Evolutionary conservation across 371 early-diverging fungal species (phyloP), one percentile per base, ranked within the genome.

Genomic region (Mortierella sp.): DNA sequence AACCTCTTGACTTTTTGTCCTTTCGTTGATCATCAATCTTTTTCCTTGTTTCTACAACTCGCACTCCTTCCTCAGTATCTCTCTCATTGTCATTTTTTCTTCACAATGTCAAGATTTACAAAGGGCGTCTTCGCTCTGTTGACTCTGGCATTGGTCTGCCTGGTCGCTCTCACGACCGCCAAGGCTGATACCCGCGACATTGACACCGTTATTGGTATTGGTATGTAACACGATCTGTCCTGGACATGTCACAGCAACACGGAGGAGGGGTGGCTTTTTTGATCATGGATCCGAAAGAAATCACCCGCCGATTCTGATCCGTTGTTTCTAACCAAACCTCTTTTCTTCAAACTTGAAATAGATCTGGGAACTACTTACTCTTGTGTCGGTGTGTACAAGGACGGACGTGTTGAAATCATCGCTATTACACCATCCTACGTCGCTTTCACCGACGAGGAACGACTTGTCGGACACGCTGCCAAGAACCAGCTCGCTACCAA

Each of bases 301-400:
- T 34, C 10, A 34, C 34, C 4, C 34, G 34, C 34, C 10, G 46
- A 8, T 4, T 7, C 46, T 46, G 4, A 16, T 5, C 5, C 16
- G 4, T 4, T 34, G 34, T 10, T 10, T 10, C 34, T 34, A 34
- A 34, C 34, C 34, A 4, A 34, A n/a, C n/a, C 34, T 34, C 34
- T 10, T 34, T 34, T 10, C 7, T 7, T 34, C 10, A 7, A 10
- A 34, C 10, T 10, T 4, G 10, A 7, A 84, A 93, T 94, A 81
- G 98, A 99, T 90, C 90, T 99, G 82, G 99, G 99, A 82, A 99
- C 99, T 74, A 99, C 99, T 74, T 98, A 99, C 92, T 96, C 97
- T 55, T 99, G 99, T 84, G 97, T 99, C 69, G 98, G 94, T 78
- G 96, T 96, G 47, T 96, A 94, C 89, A 93, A 94, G 83, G 94